phyloP scores from a whole-genome alignment of 2,329 filamentous ascomycete genomes.

The Kalmusia sp. region DNA sequence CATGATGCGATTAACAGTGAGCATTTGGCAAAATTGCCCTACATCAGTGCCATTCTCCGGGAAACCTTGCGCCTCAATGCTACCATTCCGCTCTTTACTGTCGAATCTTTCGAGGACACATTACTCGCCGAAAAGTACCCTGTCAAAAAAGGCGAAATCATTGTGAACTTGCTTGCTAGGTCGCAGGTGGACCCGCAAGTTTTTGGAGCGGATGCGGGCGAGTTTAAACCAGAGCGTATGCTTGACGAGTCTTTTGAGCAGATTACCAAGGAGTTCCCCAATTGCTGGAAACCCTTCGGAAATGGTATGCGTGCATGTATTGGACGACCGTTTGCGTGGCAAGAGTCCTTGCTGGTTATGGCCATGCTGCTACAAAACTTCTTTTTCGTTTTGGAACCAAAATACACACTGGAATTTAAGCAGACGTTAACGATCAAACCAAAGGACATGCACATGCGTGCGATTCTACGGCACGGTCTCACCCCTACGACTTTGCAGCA shows the following conservation, averaged over 20 bases:
- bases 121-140: no score
- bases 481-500: no score
- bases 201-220: slow-evolving; percentile 23
- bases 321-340: slow-evolving; percentile 30
- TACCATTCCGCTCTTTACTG: no score
- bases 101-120: no score
- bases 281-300: slow-evolving; percentile 32
- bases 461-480: no score
- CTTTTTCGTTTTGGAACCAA: slow-evolving; percentile 41
- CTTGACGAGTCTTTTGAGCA: slow-evolving; percentile 25
- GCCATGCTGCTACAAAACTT: slow-evolving; percentile 49
- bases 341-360: slow-evolving; percentile 26
- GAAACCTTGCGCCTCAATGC: background rate
- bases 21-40: background rate
- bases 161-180: no score
- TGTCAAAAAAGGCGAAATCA: no score
- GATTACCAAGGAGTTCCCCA: no score
- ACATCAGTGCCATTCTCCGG: background rate
- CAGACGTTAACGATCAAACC: slow-evolving; percentile 49
- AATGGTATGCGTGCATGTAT: slow-evolving; percentile 31
- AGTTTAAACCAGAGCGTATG: slow-evolving; percentile 29
- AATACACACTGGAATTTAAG: slow-evolving; percentile 46
- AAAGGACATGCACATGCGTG: background rate
- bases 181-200: no score
- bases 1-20: background rate